Evolutionary conservation across 2,329 filamentous ascomycete species (phyloP), one percentile per base, ranked within the genome.

Genomic region (Amesomyces nigricolor): DNA sequence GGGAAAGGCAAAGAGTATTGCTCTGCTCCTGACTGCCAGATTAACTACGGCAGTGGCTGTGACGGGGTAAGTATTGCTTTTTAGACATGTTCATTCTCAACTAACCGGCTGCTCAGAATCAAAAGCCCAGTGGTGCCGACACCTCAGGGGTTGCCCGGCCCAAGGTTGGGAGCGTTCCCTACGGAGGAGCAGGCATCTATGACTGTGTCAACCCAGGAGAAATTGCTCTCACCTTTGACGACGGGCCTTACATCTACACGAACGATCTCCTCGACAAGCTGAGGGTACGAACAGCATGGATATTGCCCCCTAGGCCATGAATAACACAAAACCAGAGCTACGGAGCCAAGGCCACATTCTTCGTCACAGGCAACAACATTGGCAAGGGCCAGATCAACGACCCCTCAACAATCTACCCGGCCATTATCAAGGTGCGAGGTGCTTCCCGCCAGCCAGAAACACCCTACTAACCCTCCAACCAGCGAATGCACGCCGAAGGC

Each of bases 171-270:
- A 69, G 59, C 4, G 72, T 85, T 3, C 70, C 72, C 0, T 85
- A 86, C 56, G 83, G 82, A 17, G 74, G 78, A 35, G 73, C 68
- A 10, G 77, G 78, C 26, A 80, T 86, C 58, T 81, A 81, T 62
- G 70, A 75, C 58, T 83, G 80, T 60, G 70, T 70, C n/a, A 72
- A 73, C n/a, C 72, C 76, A 2, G 81, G 83, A 51, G 80, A 80
- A 10, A 76, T 88, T 62, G 85, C 85, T 16, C 67, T 88, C 53
- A 87, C 84, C 0, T 87, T 80, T 61, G 85, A 87, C 61, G 85
- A 87, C 65, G 85, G 85, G 1, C 85, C 84, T 19, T 80, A 79
- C 60, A 68, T 75, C 17, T 86, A 82, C 67, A 87, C 84, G 1
- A 69, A 71, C 40, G 78, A 83, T 58, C 75, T 88, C 11, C 73